phyloP scores from a whole-genome alignment of 2,329 filamentous ascomycete species.

The Microdochium bolleyi region DNA sequence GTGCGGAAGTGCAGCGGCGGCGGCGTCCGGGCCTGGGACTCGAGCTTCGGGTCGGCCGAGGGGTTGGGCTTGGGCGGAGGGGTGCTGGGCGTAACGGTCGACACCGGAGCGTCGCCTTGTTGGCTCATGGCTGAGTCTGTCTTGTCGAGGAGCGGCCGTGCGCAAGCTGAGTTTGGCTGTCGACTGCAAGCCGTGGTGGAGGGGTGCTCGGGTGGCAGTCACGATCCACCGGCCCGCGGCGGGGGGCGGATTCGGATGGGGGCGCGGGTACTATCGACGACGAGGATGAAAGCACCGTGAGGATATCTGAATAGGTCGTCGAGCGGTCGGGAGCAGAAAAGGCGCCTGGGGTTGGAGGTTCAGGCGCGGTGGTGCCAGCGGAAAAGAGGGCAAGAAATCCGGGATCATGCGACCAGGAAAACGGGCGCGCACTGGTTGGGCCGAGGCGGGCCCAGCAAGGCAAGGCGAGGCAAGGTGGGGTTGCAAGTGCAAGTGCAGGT shows the following conservation, averaged over 20 bases:
- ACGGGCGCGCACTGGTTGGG: background rate
- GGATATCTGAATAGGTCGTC: too few species aligned
- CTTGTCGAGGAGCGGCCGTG: background rate
- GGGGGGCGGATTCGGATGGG: too few species aligned
- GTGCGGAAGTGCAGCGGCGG: slow-evolving; percentile 36
- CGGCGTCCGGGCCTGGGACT: slow-evolving; percentile 20
- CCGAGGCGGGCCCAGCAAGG: background rate
- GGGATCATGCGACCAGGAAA: background rate
- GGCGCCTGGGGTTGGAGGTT: too few species aligned
- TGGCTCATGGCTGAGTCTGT: background rate
- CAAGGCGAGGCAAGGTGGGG: background rate
- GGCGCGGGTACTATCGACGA: too few species aligned
- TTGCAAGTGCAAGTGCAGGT: too few species aligned
- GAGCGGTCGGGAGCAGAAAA: too few species aligned
- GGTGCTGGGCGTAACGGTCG: slow-evolving; percentile 13
- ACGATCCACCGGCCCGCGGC: too few species aligned
- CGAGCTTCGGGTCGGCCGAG: slow-evolving; percentile 25
- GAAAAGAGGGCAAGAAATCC: background rate
- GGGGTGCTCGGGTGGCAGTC: too few species aligned
- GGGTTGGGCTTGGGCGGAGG: slow-evolving; percentile 29
- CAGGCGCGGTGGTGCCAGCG: background rate
- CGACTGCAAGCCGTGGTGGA: too few species aligned
- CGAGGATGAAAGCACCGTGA: too few species aligned
- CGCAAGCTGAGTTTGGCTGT: background rate
- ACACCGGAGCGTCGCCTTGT: background rate